Percentiles rank a stretch among this genome's conserved stretches.
Evolutionary conservation across 345 rosid genomes (phyloP).

Genomic region (Populus nigra): DNA sequence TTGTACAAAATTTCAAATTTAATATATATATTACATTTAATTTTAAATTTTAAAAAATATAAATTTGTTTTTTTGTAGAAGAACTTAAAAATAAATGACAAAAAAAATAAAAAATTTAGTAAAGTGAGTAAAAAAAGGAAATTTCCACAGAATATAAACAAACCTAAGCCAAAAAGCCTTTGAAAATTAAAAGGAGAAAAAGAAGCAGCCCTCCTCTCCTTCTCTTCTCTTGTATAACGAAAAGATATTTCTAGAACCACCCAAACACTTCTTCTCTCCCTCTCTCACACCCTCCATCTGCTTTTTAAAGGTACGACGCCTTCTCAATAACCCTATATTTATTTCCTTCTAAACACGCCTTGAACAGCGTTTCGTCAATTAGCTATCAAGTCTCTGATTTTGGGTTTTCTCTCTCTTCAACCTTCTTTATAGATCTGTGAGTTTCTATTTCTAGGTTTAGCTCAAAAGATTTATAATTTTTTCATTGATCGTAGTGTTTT

Average conservation of each 20-base stretch:
- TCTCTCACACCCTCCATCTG: no score
- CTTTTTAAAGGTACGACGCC: slow-evolving; percentile 7
- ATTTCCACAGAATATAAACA: background rate
- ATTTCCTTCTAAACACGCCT: no score
- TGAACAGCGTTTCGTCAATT: background rate
- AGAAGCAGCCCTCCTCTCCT: background rate
- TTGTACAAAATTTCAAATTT: no score
- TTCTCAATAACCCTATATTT: slow-evolving; percentile 6
- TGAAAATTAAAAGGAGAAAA: background rate
- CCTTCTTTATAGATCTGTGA: slow-evolving; percentile 25
- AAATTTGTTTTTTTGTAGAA: no score
- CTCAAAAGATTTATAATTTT: background rate
- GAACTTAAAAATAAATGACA: no score
- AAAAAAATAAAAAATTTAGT: background rate
- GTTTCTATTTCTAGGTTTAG: slow-evolving; percentile 16
- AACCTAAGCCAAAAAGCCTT: background rate
- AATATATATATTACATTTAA: no score
- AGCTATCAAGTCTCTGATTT: background rate
- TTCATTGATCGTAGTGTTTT: background rate
- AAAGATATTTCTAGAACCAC: slow-evolving; percentile 19
- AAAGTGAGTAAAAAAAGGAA: background rate
- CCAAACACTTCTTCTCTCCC: background rate
- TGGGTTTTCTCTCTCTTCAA: background rate
- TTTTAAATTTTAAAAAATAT: no score
- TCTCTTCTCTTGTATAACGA: background rate